Base-by-base conservation (phyloP, 2,329 filamentous ascomycete species). In the Neofusicoccum sp. region DNA sequence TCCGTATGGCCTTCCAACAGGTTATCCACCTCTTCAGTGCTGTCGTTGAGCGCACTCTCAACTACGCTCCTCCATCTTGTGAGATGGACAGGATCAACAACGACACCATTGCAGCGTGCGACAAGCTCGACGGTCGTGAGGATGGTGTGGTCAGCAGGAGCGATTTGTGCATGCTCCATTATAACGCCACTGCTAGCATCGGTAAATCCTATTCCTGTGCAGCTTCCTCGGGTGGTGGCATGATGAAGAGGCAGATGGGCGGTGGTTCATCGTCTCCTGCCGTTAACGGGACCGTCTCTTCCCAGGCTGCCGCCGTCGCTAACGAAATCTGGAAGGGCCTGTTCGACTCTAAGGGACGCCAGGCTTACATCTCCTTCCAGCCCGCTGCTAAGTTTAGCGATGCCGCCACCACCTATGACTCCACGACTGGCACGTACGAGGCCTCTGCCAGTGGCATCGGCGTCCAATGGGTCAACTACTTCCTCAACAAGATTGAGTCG, bases 101-200 rank as follows among this genome's bases (percentile, higher is more conserved):
- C 67, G 76, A 77, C 43, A 86, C 84, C 3, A 84, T 87, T 54
- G 74, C 74, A 1, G 79, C 79, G 37, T 87, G 85, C 56, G 84
- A 87, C 65, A 73, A 78, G 8, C 74, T 87, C 4, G 85, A 87
- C 63, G 84, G 85, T 5, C 77, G 77, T 45, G 78, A 76, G 0
- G 84, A 87, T 63, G 83, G 84, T 11, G 82, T 87, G 3, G 77
- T 87, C 45, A 73, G 79, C 7, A 75, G 81, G 4, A 78, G 77
- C 1, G 80, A 83, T 61, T 75, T 83, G 5, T 83, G 80, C 75
- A 77, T 73, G 62, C 66, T 81, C 4, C 67, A 79, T 45, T 82
- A 80, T 69, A 77, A 85, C 67, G 66, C 82, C 37, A 79, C 70
- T 62, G 71, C 75, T n/a, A 79, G 77, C 47, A 72, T 85, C 61